Conservation (phyloP, 768 basidiomycete species). For the Lepiota subincarnata region DNA sequence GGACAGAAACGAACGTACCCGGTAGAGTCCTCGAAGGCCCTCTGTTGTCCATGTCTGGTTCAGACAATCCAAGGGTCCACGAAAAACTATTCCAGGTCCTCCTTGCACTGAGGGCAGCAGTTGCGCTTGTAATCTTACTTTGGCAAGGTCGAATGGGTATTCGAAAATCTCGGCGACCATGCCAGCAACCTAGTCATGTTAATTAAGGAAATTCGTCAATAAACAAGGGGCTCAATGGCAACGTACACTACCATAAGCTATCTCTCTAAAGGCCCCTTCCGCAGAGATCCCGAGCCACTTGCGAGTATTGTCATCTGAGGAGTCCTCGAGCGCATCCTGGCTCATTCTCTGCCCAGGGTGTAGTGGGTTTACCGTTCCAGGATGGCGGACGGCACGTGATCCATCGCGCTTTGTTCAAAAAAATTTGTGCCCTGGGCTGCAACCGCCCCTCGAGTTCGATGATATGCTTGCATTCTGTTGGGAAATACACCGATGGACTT, state of each 20-base stretch:
- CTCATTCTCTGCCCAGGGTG: constrained; percentile 1
- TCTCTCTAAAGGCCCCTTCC: constrained; percentile 15
- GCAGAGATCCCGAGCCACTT: background rate
- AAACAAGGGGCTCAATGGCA: background rate
- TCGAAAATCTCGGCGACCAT: constrained; percentile 86
- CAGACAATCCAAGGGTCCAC: constrained; percentile 87
- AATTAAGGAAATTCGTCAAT: background rate
- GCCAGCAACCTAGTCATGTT: constrained; percentile 58
- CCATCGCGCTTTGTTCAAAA: too few species aligned
- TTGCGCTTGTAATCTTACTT: constrained; percentile 88
- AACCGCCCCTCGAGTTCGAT: too few species aligned
- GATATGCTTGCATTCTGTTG: background rate
- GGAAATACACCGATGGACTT: background rate
- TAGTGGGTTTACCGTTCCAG: too few species aligned
- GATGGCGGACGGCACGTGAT: background rate
- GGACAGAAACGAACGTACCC: constrained; percentile 47
- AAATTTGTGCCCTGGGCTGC: too few species aligned
- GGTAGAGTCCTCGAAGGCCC: constrained; percentile 80
- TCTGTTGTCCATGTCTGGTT: constrained; percentile 77
- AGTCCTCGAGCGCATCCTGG: background rate
- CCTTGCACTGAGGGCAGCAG: constrained; percentile 61
- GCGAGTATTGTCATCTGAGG: background rate
- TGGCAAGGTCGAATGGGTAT: constrained; percentile 90
- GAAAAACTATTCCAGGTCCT: constrained; percentile 38
- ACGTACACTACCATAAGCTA: constrained; percentile 15